Base-by-base conservation (phyloP, 345 rosid species). In the Pistacia atlantica region DNA sequence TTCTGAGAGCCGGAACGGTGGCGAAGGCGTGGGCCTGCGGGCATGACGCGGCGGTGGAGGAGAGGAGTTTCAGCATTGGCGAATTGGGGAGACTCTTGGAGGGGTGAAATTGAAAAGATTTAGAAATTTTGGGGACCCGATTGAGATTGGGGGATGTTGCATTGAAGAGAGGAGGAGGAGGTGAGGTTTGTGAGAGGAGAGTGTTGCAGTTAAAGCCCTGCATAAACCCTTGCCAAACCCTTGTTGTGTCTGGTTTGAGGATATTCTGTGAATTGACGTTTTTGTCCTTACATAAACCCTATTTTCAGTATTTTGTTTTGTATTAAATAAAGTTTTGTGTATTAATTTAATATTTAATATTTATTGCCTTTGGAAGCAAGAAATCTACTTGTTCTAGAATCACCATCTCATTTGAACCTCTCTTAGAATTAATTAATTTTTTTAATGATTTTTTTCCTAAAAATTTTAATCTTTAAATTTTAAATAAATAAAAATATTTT, bases 161-260 rank as follows among this genome's bases (percentile, higher is more conserved):
- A 80, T 84, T 65, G 77, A 20, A 55, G 65, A 46, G 73, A 48
- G 78, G 65, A 46, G 79, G 65, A 51, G 79, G 59, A 71, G 69
- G 74, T 0, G 8, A 31, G 33, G 33, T 80, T 59, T 45, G 28
- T 0, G 59, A 79, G 75, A 79, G 17, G 54, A 64, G 72, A 5
- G 25, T 8, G 49, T 75, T 67, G 66, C 68, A 63, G 71, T 71
- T 71, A 59, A 72, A 80, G 20, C 62, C 77, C 73, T 35, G 70
- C 91, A 86, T 63, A 90, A 90, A 86, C 90, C 93, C 87, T 86
- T 52, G 72, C 69, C 55, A 90, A 90, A 86, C 90, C 93, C 87
- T 86, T 52, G 72, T 73, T 59, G 6, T 66, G 18, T 76, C 31
- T 63, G 66, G 42, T 60, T 58, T 22, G 22, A 18, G 65, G 18